phyloP scores from a whole-genome alignment of 345 rosid species.

The Psidium friedrichsthalianum region DNA sequence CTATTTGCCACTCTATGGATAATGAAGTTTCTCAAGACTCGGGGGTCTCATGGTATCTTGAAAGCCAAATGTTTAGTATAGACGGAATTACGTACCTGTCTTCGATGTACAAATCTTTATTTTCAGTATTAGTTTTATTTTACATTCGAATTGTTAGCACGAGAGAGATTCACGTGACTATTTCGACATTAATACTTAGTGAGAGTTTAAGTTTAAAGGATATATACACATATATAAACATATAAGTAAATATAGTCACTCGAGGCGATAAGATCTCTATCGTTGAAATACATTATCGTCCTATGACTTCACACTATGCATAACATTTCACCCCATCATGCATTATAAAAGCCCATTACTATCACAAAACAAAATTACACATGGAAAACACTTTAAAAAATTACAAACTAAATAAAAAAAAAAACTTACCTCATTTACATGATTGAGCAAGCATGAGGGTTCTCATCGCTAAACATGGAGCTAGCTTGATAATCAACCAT shows the following conservation, averaged over 20 bases:
- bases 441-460: slow-evolving; percentile 65
- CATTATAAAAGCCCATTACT: background rate
- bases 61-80: background rate
- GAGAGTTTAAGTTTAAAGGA: background rate
- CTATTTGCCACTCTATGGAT: background rate
- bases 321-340: background rate
- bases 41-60: too few relatives aligned
- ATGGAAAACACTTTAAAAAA: background rate
- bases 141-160: background rate
- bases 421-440: slow-evolving; percentile 12
- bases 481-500: slow-evolving; percentile 20
- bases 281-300: background rate
- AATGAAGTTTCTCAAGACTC: background rate
- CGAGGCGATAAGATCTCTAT: background rate
- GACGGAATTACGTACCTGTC: too few relatives aligned
- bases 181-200: background rate
- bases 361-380: background rate
- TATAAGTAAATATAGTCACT: background rate
- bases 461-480: slow-evolving; percentile 61
- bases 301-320: background rate
- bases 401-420: background rate
- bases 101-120: background rate
- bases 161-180: background rate
- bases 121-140: background rate
- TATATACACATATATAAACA: background rate